Base-by-base conservation (phyloP, 2,329 filamentous ascomycete species). In the Fusarium sp. region DNA sequence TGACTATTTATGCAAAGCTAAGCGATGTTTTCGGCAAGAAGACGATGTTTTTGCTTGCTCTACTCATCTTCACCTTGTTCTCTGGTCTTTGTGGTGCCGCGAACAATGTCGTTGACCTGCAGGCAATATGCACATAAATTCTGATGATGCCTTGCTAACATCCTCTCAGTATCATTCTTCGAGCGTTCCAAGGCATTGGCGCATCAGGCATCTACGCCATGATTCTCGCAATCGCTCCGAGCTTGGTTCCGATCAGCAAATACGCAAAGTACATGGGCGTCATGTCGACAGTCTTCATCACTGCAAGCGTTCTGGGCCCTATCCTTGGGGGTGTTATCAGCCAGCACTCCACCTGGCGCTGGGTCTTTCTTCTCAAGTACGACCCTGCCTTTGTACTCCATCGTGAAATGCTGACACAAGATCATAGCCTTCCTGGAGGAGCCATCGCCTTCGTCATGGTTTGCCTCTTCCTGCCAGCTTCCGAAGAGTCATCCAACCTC, bases 21-120 rank as follows among this genome's bases (percentile, higher is more conserved):
- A 65, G 62, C 9, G 59, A 65, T 24, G 59, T 65, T 20, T 65
- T 65, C 39, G 62, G 62, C 4, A 64, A 48, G 26, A 64, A 65
- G 48, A 64, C 62, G 0, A 65, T 65, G 62, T 30, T 65, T 13
- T n/a, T 65, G 6, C 45, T 64, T 10, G 62, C 62, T 4, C 18
- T 64, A 4, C 3, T 65, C 3, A 65, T 65, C 1, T 65, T 65
- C 10, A 65, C 62, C 0, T 1, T 65, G 7, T 65, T 65, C 20
- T 65, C 59, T n/a, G 62, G 59, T 8, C 62, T 65, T 7, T 65
- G 62, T 7, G 62, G 62, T 11, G 59, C 62, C 3, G 36, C 62
- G 8, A 56, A 48, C 9, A 54, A 65, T 36, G 24, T 65, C 2
- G 48, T 64, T 28, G 59, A 65, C 4, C 62, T 65, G 62, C 64